A percentile compares a stretch with the other conserved stretches of the same genome.
These are phyloP conservation scores for Zasmidium cellare DNA, from an alignment of 2,329 filamentous ascomycete genomes.

Conservation along the genomic window DNA sequence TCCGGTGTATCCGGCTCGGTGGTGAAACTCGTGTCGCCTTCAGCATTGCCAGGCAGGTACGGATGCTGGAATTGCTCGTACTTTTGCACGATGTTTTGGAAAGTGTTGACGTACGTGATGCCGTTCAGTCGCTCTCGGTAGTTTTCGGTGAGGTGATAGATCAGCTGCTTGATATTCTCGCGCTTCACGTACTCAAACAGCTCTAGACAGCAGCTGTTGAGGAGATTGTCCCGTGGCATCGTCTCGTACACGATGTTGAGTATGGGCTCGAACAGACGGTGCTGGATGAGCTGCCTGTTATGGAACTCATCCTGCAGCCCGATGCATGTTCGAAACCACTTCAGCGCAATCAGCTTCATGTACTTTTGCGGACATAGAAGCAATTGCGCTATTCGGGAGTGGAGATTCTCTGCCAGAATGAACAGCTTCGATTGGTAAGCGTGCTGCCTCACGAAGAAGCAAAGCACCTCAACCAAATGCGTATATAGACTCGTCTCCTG, in stretches of 20 bases:
- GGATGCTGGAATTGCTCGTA: constrained; percentile 74
- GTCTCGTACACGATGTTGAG: constrained; percentile 80
- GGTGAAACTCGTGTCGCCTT: constrained; percentile 65
- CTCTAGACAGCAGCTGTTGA: constrained; percentile 91
- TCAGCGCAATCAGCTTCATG: constrained; percentile 83
- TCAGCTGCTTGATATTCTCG: constrained; percentile 76
- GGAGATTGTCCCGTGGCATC: constrained; percentile 86
- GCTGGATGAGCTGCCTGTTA: constrained; percentile 77
- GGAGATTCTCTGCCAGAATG: constrained; percentile 75
- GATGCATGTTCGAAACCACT: constrained; percentile 88
- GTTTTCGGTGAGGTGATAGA: constrained; percentile 80
- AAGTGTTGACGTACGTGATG: constrained; percentile 83
- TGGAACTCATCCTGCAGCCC: constrained; percentile 90
- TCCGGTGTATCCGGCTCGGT: constrained; percentile 60
- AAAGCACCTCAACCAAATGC: constrained; percentile 88
- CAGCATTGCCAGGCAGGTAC: constrained; percentile 45
- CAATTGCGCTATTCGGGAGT: constrained; percentile 77
- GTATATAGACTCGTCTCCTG: constrained; percentile 88
- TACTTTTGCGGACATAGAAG: constrained; percentile 85
- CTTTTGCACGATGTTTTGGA: constrained; percentile 70
- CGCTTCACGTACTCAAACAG: constrained; percentile 85
- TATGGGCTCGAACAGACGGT: constrained; percentile 79
- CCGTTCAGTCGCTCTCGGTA: constrained; percentile 74
- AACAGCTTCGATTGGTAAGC: constrained; percentile 84
- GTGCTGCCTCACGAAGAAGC: constrained; percentile 91